Percentiles rank a stretch among this genome's conserved stretches.
phyloP scores from a whole-genome alignment of 1,139 yeast genomes.

The Suhomyces kunorum region DNA sequence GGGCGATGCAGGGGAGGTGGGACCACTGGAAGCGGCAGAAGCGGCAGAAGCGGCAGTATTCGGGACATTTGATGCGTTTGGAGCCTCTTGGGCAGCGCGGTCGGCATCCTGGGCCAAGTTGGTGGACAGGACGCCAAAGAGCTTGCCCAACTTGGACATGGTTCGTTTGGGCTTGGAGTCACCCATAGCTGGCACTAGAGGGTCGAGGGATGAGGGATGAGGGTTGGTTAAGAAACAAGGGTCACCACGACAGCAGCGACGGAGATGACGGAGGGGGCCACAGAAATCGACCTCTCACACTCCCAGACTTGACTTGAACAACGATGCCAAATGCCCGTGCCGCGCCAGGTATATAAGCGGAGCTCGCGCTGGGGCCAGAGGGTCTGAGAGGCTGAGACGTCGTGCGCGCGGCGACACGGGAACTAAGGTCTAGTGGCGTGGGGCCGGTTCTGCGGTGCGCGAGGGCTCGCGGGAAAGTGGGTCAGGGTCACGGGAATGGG shows the following conservation, averaged over 20 bases:
- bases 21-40: neutral
- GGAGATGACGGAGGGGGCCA: slow-evolving; percentile 8
- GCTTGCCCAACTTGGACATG: slow-evolving; percentile 34
- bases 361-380: neutral
- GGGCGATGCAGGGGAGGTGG: slow-evolving; percentile 6
- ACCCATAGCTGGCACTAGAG: slow-evolving; percentile 22
- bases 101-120: slow-evolving; percentile 20
- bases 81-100: neutral
- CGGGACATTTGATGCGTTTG: neutral
- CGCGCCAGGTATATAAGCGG: neutral
- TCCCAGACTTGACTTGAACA: slow-evolving; percentile 3
- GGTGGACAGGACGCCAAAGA: slow-evolving; percentile 36
- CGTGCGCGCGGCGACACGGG: slow-evolving; percentile 5
- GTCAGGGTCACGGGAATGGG: too few relatives aligned
- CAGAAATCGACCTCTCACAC: slow-evolving; percentile 5
- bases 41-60: neutral
- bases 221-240: neutral
- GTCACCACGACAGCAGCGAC: slow-evolving; percentile 7
- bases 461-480: too few relatives aligned
- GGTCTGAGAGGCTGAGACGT: neutral
- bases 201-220: neutral
- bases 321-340: neutral
- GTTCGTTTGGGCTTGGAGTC: slow-evolving; percentile 33
- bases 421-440: too few relatives aligned
- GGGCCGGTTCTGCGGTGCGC: too few relatives aligned